phyloP scores from a whole-genome alignment of 257 asterid genomes.

The Solanum sitiens region DNA sequence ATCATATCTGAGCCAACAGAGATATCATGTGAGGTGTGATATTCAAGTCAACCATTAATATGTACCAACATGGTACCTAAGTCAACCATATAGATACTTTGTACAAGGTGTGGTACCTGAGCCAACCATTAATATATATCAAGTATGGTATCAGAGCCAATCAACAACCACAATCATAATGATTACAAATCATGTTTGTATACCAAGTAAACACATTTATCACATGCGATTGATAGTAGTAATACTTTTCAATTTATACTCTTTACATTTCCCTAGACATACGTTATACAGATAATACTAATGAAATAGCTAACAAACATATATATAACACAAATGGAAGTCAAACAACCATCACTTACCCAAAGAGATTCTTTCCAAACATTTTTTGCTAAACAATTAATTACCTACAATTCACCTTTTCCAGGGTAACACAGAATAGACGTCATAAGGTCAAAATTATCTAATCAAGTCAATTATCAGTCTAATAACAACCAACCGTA shows the following conservation, averaged over 20 bases:
- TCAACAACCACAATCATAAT: background rate
- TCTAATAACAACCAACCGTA: too few species aligned
- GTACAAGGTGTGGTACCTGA: background rate
- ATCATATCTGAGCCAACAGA: rapidly evolving
- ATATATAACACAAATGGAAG: too few species aligned
- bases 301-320: too few species aligned
- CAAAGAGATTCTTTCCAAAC: too few species aligned
- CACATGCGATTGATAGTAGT: background rate
- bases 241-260: too few species aligned
- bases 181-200: background rate
- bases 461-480: background rate
- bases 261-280: background rate
- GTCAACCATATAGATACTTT: background rate
- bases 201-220: background rate
- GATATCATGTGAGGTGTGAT: too few species aligned
- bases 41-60: background rate
- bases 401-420: background rate
- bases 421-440: background rate
- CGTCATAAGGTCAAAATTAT: background rate
- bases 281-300: too few species aligned
- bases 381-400: background rate
- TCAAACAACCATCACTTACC: background rate
- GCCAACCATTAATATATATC: background rate
- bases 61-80: background rate
- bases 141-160: background rate